Evolutionary conservation across 1,284 basidiomycete species (phyloP), one percentile per base, ranked within the genome.

Genomic region (Ustilago cynodontis): DNA sequence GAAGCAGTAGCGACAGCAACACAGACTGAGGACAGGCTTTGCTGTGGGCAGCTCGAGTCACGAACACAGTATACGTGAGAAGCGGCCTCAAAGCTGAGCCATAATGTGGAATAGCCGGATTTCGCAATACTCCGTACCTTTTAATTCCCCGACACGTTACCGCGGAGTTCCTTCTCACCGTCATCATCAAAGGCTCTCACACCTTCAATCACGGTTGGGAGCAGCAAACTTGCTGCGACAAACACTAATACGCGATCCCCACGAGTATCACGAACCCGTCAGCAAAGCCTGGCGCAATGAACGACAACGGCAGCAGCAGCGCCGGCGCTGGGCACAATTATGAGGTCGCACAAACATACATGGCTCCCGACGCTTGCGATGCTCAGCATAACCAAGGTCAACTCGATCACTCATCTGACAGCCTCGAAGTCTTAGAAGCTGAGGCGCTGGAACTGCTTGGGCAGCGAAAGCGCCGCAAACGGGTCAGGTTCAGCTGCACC

Each of bases 401-500:
- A 43, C 18, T 7, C 8, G 5, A 43, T 7, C 41, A 43, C n/a
- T 11, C 41, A 20, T 8, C n/a, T 14, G 22, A 41, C 22, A 28
- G 24, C 16, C 45, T 49, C 24, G 45, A 49, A 14, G 14, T 9
- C 24, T 8, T 68, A 1, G 49, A 62, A 20, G 47, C 43, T 20
- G 56, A 70, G n/a, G 61, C 61, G 3, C 56, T 70, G 16, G 26
- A 64, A n/a, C 57, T 70, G 3, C 52, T 70, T 3, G 67, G 58
- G 24, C 52, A 65, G 18, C 51, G 62, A 3, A 70, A 60, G 45
- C 35, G 67, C 28, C 57, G 62, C 31, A 60, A 65, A 24, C 57
- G 68, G 16, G 28, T 71, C n/a, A 59, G 68, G 22, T 61, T 57
- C 50, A 71, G 68, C 58, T 71, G 71, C 58, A 65, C 71, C 35